Evolutionary conservation across 768 basidiomycete genomes (phyloP).

Genomic region (Lactifluus piperatus): DNA sequence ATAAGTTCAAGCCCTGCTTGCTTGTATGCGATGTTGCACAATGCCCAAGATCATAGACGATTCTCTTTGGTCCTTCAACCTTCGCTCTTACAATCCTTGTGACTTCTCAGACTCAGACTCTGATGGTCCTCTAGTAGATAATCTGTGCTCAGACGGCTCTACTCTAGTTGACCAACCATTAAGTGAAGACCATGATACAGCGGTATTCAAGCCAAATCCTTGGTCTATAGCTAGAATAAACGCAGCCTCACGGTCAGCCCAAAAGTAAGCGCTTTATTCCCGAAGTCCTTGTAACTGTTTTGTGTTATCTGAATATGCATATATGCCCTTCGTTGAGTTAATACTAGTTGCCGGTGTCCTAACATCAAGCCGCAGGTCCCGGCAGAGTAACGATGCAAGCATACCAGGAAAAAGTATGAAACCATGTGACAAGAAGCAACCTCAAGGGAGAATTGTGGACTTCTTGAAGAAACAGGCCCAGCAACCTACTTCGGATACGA

Average conservation of each 20-base stretch:
- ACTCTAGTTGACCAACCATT: constrained; percentile 25
- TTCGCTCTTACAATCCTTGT: constrained; percentile 22
- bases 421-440: constrained; percentile 13
- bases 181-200: constrained; percentile 43
- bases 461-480: constrained; percentile 38
- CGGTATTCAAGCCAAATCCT: constrained; percentile 64
- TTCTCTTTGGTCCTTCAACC: constrained; percentile 27
- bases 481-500: not conserved
- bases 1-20: too few species aligned
- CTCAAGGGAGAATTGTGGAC: constrained; percentile 34
- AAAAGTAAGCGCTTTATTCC: constrained; percentile 8
- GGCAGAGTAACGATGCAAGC: not conserved
- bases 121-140: constrained; percentile 12
- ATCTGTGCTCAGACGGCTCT: constrained; percentile 8
- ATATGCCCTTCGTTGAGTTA: not conserved
- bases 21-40: not conserved
- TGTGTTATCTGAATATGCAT: not conserved
- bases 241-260: constrained; percentile 42
- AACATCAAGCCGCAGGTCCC: not conserved
- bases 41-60: constrained; percentile 6
- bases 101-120: constrained; percentile 22
- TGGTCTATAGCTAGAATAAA: constrained; percentile 79
- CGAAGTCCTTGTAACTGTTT: not conserved
- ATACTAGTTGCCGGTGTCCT: not conserved
- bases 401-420: not conserved